A percentile compares a stretch with the other conserved stretches of the same genome.
Conservation (phyloP, 1,284 basidiomycete species). For the Ceratobasidium theobromae region DNA sequence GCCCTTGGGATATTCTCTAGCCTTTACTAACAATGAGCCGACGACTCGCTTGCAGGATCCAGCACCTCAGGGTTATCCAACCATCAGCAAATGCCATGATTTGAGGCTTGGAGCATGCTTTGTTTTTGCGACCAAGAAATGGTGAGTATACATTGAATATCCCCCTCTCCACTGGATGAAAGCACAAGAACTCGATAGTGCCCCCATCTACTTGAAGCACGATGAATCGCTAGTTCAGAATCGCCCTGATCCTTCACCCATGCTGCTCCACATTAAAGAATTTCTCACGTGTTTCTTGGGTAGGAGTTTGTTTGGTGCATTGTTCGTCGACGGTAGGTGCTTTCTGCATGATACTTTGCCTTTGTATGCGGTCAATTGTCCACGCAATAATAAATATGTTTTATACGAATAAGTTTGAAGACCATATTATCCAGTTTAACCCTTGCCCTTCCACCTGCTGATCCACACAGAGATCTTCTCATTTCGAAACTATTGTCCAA, state of each 20-base stretch:
- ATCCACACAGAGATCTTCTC: too few relatives aligned
- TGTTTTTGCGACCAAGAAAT: not conserved
- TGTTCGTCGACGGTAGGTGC: too few relatives aligned
- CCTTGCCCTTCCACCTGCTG: too few relatives aligned
- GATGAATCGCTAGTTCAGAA: slow-evolving; percentile 22
- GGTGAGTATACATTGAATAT: not conserved
- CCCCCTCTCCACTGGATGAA: not conserved
- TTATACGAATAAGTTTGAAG: too few relatives aligned
- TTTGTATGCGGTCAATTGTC: too few relatives aligned
- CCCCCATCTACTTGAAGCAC: not conserved
- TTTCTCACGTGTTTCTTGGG: not conserved
- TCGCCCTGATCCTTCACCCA: slow-evolving; percentile 10
- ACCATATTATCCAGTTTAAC: too few relatives aligned
- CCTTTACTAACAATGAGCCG: not conserved
- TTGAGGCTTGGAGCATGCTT: not conserved
- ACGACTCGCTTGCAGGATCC: not conserved
- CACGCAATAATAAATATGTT: too few relatives aligned
- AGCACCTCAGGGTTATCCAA: not conserved
- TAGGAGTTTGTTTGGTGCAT: not conserved
- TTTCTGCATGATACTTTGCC: too few relatives aligned
- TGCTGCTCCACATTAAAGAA: not conserved
- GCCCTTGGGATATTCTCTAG: not conserved
- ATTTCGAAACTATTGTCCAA: too few relatives aligned
- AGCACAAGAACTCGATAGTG: slow-evolving; percentile 10
- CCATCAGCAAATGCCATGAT: not conserved